phyloP scores from a whole-genome alignment of 352 stramenopile species.

The Thalassiosira delicatula region DNA sequence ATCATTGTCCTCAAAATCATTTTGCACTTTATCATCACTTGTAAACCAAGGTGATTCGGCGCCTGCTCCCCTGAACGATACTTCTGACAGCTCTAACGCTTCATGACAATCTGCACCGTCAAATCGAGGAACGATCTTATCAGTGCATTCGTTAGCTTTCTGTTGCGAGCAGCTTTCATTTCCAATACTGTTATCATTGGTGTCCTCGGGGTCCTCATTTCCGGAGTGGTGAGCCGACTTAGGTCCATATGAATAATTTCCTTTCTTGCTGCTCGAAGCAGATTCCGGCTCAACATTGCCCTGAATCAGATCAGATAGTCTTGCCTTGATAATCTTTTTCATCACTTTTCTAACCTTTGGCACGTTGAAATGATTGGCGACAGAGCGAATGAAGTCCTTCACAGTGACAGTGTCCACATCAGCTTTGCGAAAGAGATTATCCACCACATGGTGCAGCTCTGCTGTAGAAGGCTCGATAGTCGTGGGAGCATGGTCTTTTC shows the following conservation, averaged over 20 bases:
- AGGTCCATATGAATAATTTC: neutral
- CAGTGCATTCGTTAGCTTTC: neutral
- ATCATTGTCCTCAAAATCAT: conserved; percentile 2
- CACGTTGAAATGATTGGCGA: conserved; percentile 45
- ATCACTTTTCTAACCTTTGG: conserved; percentile 42
- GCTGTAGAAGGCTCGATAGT: conserved; percentile 15
- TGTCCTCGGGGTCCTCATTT: neutral
- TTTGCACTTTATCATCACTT: too few species aligned
- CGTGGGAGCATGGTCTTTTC: neutral
- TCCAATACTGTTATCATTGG: neutral
- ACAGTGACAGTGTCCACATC: conserved; percentile 57
- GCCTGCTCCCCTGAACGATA: neutral
- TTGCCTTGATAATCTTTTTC: conserved; percentile 53
- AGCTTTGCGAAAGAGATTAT: conserved; percentile 47
- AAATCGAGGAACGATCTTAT: neutral
- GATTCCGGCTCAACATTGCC: conserved; percentile 27
- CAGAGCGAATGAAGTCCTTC: conserved; percentile 41
- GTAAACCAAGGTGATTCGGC: neutral
- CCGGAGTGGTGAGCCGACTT: too few species aligned
- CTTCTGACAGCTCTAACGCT: neutral
- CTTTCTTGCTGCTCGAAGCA: neutral
- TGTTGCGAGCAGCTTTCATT: neutral
- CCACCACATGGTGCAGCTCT: conserved; percentile 37
- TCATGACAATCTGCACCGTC: neutral
- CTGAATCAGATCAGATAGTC: conserved; percentile 56